These are phyloP conservation scores for Fagus sylvatica DNA, from an alignment of 306 rosid species.

Conservation along the genomic window DNA sequence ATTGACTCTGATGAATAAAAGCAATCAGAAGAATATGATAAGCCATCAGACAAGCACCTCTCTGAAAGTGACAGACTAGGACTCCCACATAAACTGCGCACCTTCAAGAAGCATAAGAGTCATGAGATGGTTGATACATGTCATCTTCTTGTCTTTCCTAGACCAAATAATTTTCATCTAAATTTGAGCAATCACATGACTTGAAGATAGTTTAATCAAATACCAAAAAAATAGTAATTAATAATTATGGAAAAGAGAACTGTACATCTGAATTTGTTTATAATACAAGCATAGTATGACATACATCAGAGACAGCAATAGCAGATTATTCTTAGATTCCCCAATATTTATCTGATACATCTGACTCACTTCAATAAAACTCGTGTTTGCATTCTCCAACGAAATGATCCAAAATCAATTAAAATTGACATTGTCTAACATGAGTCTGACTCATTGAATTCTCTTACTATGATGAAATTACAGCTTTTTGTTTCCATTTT, in stretches of 20 bases:
- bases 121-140: conserved; percentile 10
- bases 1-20: conserved; percentile 48
- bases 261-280: background rate
- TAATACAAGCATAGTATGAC: background rate
- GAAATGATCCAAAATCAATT: too few species aligned
- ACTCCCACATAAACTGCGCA: conserved; percentile 70
- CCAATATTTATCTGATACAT: background rate
- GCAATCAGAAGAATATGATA: conserved; percentile 60
- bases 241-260: background rate
- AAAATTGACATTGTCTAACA: background rate
- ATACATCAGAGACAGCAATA: background rate
- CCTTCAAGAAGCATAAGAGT: conserved; percentile 48
- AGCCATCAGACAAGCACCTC: conserved; percentile 78
- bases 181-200: background rate
- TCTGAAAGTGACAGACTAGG: conserved; percentile 75
- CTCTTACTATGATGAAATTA: background rate
- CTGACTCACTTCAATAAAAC: background rate
- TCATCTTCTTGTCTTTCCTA: conserved; percentile 17
- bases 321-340: background rate
- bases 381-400: background rate
- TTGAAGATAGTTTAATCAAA: background rate
- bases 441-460: background rate
- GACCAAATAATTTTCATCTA: background rate
- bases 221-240: background rate
- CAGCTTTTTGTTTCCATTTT: background rate